phyloP scores from a whole-genome alignment of 2,329 filamentous ascomycete genomes.

The Venturia effusa region DNA sequence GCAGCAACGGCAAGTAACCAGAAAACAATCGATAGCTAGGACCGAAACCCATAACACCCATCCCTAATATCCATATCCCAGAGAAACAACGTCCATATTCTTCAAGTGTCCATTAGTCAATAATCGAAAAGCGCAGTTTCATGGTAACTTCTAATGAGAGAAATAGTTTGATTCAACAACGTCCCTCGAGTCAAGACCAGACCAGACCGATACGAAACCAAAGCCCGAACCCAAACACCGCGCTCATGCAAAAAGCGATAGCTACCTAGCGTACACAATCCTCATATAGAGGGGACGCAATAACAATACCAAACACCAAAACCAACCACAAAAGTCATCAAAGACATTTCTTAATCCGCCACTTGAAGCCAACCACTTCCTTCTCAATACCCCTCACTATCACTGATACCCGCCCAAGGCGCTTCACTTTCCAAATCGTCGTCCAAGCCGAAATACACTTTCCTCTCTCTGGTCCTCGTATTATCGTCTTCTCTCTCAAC shows the following conservation, averaged over 20 bases:
- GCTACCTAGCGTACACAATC: not conserved
- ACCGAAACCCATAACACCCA: too few species aligned
- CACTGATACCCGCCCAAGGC: slow-evolving; percentile 10
- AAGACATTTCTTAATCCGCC: not conserved
- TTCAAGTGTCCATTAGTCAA: too few species aligned
- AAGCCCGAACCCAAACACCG: not conserved
- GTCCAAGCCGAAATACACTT: not conserved
- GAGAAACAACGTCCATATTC: too few species aligned
- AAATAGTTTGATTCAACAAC: too few species aligned
- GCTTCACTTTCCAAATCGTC: slow-evolving; percentile 4
- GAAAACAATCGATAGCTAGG: too few species aligned
- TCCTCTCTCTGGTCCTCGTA: not conserved
- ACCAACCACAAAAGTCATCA: not conserved
- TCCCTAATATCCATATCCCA: too few species aligned
- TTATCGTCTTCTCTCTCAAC: not conserved
- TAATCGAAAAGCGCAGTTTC: too few species aligned
- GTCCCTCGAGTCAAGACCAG: too few species aligned
- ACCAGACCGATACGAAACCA: too few species aligned
- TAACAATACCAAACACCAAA: not conserved
- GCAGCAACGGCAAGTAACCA: too few species aligned
- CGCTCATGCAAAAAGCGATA: not conserved
- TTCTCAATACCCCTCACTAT: slow-evolving; percentile 7
- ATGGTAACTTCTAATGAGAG: too few species aligned
- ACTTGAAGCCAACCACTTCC: not conserved
- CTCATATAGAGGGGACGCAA: not conserved